Evolutionary conservation across 768 basidiomycete species (phyloP).

Genomic region (Rhizopogon roseolus): DNA sequence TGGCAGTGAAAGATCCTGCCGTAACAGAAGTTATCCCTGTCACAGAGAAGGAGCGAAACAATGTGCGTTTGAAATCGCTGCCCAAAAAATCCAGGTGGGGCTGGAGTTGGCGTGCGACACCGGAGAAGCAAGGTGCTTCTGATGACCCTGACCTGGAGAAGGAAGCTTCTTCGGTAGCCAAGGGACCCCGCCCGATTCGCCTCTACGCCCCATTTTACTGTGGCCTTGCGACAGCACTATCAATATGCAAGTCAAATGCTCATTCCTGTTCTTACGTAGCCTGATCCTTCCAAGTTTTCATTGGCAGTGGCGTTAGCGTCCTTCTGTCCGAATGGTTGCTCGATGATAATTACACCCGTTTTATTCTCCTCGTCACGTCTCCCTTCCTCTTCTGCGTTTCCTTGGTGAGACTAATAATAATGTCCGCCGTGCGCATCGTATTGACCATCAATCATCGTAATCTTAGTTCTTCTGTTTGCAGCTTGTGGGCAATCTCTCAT

Average conservation of each 20-base stretch:
- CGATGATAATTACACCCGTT: slow-evolving; percentile 57
- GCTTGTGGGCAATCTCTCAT: slow-evolving; percentile 55
- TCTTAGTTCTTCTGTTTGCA: slow-evolving; percentile 83
- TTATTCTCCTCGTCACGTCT: slow-evolving; percentile 55
- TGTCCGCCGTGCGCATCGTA: not conserved
- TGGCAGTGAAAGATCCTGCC: slow-evolving; percentile 37
- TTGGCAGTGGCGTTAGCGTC: slow-evolving; percentile 53
- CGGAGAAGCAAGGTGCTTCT: slow-evolving; percentile 17
- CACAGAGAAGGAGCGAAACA: slow-evolving; percentile 10
- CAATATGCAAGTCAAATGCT: slow-evolving; percentile 47
- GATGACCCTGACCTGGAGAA: slow-evolving; percentile 50
- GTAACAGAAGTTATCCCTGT: slow-evolving; percentile 15
- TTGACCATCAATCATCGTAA: slow-evolving; percentile 8
- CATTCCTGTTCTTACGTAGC: not conserved
- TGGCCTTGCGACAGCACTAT: slow-evolving; percentile 59
- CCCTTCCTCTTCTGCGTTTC: slow-evolving; percentile 77
- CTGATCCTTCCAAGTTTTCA: slow-evolving; percentile 49
- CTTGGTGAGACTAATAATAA: slow-evolving; percentile 39
- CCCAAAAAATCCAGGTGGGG: slow-evolving; percentile 13
- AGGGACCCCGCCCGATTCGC: slow-evolving; percentile 41
- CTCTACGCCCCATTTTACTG: slow-evolving; percentile 72
- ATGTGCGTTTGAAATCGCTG: not conserved
- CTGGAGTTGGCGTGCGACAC: slow-evolving; percentile 43
- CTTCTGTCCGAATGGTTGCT: slow-evolving; percentile 66
- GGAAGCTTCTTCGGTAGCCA: slow-evolving; percentile 25